A percentile compares a stretch with the other conserved stretches of the same genome.
These are phyloP conservation scores for Cladobotryum protrusum DNA, from an alignment of 2,329 filamentous ascomycete genomes.

Conservation along the genomic window DNA sequence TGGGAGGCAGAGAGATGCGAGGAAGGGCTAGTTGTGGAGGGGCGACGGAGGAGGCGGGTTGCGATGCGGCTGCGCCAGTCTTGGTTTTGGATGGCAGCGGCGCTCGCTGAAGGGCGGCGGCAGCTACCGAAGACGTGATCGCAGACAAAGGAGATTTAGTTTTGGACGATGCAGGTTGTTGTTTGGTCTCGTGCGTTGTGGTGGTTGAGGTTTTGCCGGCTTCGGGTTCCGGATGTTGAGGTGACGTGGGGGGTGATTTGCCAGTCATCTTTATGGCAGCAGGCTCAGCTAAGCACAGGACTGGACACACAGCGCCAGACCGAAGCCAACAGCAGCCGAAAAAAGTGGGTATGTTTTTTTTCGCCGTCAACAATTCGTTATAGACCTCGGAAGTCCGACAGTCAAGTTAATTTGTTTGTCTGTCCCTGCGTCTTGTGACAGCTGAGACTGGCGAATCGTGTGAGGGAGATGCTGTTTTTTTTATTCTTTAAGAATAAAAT, in stretches of 20 bases:
- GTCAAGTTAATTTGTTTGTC: too few species aligned
- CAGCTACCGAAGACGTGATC: conserved; percentile 8
- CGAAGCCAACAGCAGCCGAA: too few species aligned
- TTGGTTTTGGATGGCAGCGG: conserved; percentile 26
- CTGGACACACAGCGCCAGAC: too few species aligned
- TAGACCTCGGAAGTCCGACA: too few species aligned
- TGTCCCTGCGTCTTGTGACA: too few species aligned
- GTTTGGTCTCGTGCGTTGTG: neutral
- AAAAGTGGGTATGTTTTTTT: too few species aligned
- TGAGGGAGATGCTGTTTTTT: too few species aligned
- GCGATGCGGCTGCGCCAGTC: conserved; percentile 4
- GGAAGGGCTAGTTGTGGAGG: conserved; percentile 23
- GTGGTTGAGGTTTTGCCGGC: neutral
- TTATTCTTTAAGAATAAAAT: too few species aligned
- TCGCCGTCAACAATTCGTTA: too few species aligned
- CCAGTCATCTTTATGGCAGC: conserved; percentile 8
- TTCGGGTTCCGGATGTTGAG: conserved; percentile 4
- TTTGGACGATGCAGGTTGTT: neutral
- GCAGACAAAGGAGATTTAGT: neutral
- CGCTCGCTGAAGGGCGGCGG: conserved; percentile 19
- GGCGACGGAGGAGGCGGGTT: conserved; percentile 1
- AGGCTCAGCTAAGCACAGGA: too few species aligned
- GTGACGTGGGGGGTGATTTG: conserved; percentile 9
- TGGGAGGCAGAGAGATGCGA: conserved; percentile 29
- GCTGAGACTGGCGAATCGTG: too few species aligned